Conservation (phyloP, 768 basidiomycete species). For the Collybia sordida region DNA sequence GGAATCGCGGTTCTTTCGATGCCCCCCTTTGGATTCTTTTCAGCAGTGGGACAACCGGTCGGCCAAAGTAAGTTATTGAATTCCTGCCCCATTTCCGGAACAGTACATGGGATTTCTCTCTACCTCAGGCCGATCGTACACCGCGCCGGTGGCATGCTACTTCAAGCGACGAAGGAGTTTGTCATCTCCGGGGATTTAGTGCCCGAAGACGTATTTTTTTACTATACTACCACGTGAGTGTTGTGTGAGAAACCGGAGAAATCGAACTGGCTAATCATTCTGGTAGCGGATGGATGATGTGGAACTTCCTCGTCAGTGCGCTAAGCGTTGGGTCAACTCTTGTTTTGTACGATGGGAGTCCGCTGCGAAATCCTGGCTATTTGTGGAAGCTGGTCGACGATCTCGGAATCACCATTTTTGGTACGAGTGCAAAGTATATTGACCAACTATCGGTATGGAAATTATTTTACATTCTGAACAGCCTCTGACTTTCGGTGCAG, state of each 20-base stretch:
- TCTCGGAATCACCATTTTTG: slow-evolving; percentile 74
- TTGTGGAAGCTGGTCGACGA: slow-evolving; percentile 72
- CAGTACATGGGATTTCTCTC: slow-evolving; percentile 4
- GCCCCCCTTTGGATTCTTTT: slow-evolving; percentile 87
- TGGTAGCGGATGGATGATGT: slow-evolving; percentile 88
- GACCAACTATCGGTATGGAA: slow-evolving; percentile 67
- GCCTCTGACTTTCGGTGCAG: slow-evolving; percentile 29
- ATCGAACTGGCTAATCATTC: slow-evolving; percentile 5
- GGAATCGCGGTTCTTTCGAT: slow-evolving; percentile 63
- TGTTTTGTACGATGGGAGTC: slow-evolving; percentile 81
- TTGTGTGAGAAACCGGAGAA: not conserved
- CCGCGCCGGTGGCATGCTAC: slow-evolving; percentile 74
- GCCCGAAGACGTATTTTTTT: slow-evolving; percentile 74
- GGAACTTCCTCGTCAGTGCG: slow-evolving; percentile 76
- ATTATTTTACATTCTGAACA: slow-evolving; percentile 11
- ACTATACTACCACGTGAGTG: slow-evolving; percentile 78
- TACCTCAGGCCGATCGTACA: slow-evolving; percentile 69
- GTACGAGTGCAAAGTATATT: slow-evolving; percentile 82
- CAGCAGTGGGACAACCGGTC: slow-evolving; percentile 81
- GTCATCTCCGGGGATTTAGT: slow-evolving; percentile 65
- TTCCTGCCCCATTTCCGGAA: too few relatives aligned
- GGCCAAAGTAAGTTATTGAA: slow-evolving; percentile 50
- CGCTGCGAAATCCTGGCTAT: slow-evolving; percentile 61
- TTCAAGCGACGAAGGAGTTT: slow-evolving; percentile 73
- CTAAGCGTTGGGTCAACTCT: slow-evolving; percentile 68